These are phyloP conservation scores for Epichloe baconii DNA, from an alignment of 2,329 filamentous ascomycete species.

Conservation along the genomic window DNA sequence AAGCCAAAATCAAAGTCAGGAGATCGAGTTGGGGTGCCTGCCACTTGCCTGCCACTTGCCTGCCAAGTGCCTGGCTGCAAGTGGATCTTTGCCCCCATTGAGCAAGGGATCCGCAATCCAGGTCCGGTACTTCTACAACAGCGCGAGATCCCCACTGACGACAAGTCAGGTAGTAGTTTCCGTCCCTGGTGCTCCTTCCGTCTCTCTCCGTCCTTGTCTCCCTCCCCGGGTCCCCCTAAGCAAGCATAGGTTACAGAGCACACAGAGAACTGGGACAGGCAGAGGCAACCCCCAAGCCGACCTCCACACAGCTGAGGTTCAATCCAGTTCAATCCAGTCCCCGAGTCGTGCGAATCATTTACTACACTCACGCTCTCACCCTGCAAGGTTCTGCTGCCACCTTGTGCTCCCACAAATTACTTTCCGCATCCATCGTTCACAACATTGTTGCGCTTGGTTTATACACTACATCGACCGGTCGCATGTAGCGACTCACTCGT, in stretches of 20 bases:
- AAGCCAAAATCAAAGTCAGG: neutral
- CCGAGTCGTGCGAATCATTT: slow-evolving; percentile 4
- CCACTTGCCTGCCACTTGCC: too few species aligned
- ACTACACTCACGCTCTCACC: slow-evolving; percentile 1
- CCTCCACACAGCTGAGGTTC: neutral
- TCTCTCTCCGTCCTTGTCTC: neutral
- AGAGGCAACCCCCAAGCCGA: neutral
- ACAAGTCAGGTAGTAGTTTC: neutral
- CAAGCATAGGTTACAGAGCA: neutral
- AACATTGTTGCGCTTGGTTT: slow-evolving; percentile 1
- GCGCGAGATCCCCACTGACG: neutral
- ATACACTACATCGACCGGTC: slow-evolving; percentile 20
- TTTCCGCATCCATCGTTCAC: neutral
- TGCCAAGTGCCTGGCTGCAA: too few species aligned
- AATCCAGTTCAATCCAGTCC: neutral
- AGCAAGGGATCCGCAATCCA: neutral
- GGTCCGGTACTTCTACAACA: neutral
- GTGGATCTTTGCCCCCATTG: neutral
- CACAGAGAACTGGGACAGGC: neutral
- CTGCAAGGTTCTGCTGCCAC: slow-evolving; percentile 3
- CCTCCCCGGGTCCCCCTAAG: neutral
- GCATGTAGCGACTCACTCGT: slow-evolving; percentile 23
- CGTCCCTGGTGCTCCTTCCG: neutral
- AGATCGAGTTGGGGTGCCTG: neutral
- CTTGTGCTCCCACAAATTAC: slow-evolving; percentile 3